These are phyloP conservation scores for Medakamo hakoo DNA, from an alignment of 139 green algal species.

Conservation along the genomic window DNA sequence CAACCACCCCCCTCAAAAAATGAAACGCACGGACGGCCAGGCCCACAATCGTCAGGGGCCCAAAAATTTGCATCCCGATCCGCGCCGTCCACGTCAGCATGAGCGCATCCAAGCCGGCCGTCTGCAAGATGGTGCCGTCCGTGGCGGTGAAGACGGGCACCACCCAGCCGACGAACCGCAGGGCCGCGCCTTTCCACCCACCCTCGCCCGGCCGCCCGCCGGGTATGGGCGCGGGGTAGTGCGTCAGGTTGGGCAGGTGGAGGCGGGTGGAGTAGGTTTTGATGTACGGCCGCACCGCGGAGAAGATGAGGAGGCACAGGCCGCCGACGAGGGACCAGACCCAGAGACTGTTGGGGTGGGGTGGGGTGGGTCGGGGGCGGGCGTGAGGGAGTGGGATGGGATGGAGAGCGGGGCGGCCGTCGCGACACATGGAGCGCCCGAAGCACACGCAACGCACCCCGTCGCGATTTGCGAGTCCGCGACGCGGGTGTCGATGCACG, in stretches of 20 bases:
- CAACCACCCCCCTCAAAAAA: too few species aligned
- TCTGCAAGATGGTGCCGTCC: conserved; percentile 10
- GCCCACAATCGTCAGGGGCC: conserved; percentile 10
- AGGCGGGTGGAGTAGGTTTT: neutral
- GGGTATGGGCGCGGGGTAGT: neutral
- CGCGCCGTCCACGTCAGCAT: conserved; percentile 10
- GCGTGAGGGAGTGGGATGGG: neutral
- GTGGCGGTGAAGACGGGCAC: conserved; percentile 11
- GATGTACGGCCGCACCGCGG: neutral
- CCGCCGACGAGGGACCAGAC: neutral
- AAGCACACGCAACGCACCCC: neutral
- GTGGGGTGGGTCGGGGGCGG: neutral
- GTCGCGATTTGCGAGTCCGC: neutral
- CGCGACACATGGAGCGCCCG: too few species aligned
- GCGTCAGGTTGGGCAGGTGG: neutral
- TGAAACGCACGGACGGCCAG: conserved; percentile 6
- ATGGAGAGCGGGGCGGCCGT: too few species aligned
- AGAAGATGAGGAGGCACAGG: neutral
- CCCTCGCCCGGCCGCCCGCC: too few species aligned
- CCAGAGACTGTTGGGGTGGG: neutral
- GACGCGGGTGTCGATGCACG: neutral
- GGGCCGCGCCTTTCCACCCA: too few species aligned
- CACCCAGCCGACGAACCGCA: conserved; percentile 6
- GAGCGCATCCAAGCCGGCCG: conserved; percentile 15
- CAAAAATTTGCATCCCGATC: conserved; percentile 15